Evolutionary conservation across 2,329 filamentous ascomycete genomes (phyloP), one percentile per base, ranked within the genome.

Genomic region (Thelonectria discophora): DNA sequence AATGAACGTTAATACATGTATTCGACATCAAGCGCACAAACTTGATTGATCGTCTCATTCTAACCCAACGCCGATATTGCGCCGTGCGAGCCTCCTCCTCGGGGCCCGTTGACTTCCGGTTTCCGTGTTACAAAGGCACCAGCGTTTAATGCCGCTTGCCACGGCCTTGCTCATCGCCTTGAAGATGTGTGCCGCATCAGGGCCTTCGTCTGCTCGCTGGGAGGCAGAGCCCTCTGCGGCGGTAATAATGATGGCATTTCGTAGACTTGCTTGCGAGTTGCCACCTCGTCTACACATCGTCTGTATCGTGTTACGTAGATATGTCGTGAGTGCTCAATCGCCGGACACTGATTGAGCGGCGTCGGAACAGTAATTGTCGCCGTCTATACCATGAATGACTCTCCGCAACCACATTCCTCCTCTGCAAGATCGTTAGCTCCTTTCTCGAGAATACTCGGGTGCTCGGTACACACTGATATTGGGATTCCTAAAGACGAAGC

Each of bases 401-500:
- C 94, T 73, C 94, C 94, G 70, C 94, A 98, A 40, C 94, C 94
- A 73, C 94, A 98, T 83, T 96, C 87, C 75, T 97, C 94, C 84
- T 97, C 94, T 97, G 76, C 64, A n/a, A 47, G 11, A 5, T 40
- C 53, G 70, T 80, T 76, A 81, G 77, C 57, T 58, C n/a, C 32
- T 32, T 17, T 13, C 5, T 39, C 11, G n/a, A 24, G 12, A n/a
- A 2, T 9, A 8, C 3, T 13, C 8, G 2, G 21, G 9, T 3
- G 4, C 53, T 21, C n/a, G 9, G 47, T 30, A 89, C 94, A 87
- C 81, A 97, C 94, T 99, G 75, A 98, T 98, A 74, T 99, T 99
- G 2, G 95, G 95, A 76, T 99, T 99, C 75, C 88, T 90, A 80
- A 99, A 99, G 52, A 97, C 89, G 77, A 99, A 99, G 67, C 92